Evolutionary conservation across 1,284 basidiomycete species (phyloP).

Genomic region (Rhodotorula sp.): DNA sequence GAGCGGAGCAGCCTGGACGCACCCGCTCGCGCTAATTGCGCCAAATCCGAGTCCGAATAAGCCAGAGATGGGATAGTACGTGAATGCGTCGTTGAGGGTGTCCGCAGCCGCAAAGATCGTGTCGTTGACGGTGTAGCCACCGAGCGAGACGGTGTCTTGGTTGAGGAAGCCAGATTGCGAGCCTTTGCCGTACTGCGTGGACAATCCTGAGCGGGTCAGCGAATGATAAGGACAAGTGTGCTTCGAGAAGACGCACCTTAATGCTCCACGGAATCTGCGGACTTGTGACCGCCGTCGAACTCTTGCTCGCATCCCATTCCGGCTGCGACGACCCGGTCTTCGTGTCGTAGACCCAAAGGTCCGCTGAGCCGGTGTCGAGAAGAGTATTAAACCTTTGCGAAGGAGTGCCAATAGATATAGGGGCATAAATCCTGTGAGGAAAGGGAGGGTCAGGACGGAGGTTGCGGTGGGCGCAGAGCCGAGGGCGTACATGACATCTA

Average conservation of each 20-base stretch:
- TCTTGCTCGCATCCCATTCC: constrained; percentile 13
- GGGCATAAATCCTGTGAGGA: constrained; percentile 19
- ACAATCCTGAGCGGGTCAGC: background rate
- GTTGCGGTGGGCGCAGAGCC: too few relatives aligned
- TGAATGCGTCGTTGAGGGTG: constrained; percentile 24
- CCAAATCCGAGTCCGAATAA: constrained; percentile 28
- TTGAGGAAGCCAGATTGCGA: constrained; percentile 8
- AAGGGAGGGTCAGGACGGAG: too few relatives aligned
- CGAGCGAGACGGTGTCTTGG: constrained; percentile 21
- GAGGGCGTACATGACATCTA: constrained; percentile 19
- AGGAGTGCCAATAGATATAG: constrained; percentile 23
- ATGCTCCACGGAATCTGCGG: constrained; percentile 12
- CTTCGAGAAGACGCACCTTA: constrained; percentile 12
- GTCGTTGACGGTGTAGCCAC: constrained; percentile 20
- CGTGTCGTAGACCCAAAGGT: constrained; percentile 31
- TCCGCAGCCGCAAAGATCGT: constrained; percentile 25
- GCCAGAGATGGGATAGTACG: constrained; percentile 21
- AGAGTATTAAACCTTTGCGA: constrained; percentile 20
- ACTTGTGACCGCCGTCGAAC: constrained; percentile 27
- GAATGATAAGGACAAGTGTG: background rate
- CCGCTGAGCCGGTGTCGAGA: constrained; percentile 32
- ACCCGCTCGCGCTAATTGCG: constrained; percentile 9
- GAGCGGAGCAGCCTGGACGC: background rate
- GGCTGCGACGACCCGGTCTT: constrained; percentile 21
- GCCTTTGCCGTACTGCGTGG: constrained; percentile 14